Conservation (phyloP, 1,284 basidiomycete genomes). For the Stygiomarasmius scandens region DNA sequence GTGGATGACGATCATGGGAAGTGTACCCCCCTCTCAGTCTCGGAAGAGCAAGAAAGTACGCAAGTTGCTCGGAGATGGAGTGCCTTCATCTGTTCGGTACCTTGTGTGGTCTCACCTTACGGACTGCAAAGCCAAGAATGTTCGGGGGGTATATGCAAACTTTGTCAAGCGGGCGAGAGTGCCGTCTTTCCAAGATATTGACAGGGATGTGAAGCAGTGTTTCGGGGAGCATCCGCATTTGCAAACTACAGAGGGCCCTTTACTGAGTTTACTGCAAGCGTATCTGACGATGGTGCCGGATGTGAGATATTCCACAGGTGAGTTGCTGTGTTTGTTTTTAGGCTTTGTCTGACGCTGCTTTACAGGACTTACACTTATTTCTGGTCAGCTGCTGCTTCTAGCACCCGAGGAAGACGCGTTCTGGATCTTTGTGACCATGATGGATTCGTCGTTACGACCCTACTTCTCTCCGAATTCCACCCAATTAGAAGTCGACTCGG, state of each 20-base stretch:
- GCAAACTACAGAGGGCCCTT: conserved; percentile 52
- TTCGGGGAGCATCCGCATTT: conserved; percentile 59
- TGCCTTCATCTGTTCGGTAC: conserved; percentile 85
- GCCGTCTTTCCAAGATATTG: conserved; percentile 56
- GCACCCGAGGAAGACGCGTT: conserved; percentile 92
- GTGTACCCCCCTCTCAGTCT: conserved; percentile 64
- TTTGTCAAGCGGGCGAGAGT: conserved; percentile 63
- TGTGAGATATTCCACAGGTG: conserved; percentile 65
- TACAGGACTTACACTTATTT: conserved; percentile 74
- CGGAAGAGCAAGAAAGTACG: conserved; percentile 85
- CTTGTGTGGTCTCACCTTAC: conserved; percentile 84
- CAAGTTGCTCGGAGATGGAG: conserved; percentile 76
- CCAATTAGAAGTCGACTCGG: conserved; percentile 81
- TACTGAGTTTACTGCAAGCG: conserved; percentile 66
- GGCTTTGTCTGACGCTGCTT: background rate
- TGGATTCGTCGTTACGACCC: conserved; percentile 78
- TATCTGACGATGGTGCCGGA: conserved; percentile 84
- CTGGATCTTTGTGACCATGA: conserved; percentile 87
- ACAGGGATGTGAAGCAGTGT: conserved; percentile 56
- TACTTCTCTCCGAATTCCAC: conserved; percentile 77
- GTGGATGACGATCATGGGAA: conserved; percentile 73
- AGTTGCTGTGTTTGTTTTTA: conserved; percentile 9
- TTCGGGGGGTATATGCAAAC: conserved; percentile 72
- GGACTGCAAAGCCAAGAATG: conserved; percentile 69
- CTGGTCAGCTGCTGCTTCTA: conserved; percentile 79